Evolutionary conservation across 805 yeast genomes (phyloP).

Genomic region (Yamadazyma tumulicola): DNA sequence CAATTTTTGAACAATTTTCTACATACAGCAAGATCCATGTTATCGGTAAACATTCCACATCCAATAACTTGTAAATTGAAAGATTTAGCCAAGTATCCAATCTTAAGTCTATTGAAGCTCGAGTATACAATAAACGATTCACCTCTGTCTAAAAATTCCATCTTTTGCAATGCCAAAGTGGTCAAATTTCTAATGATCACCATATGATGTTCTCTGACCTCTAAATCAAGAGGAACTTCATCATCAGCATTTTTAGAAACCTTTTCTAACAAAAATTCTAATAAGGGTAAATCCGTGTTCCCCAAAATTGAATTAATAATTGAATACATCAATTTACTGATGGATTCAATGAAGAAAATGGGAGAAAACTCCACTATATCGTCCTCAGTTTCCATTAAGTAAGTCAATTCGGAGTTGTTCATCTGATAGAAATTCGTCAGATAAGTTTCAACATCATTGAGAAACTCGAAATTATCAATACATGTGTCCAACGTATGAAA

Average conservation of each 20-base stretch:
- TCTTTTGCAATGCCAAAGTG: slow-evolving; percentile 33
- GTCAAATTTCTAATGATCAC: slow-evolving; percentile 27
- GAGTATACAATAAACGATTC: slow-evolving; percentile 53
- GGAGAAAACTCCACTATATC: slow-evolving; percentile 31
- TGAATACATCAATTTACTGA: slow-evolving; percentile 33
- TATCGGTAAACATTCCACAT: slow-evolving; percentile 48
- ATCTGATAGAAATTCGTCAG: slow-evolving; percentile 17
- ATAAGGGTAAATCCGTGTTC: slow-evolving; percentile 20
- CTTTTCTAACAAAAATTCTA: slow-evolving; percentile 26
- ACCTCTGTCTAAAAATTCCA: slow-evolving; percentile 53
- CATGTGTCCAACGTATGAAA: slow-evolving; percentile 32
- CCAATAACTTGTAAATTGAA: slow-evolving; percentile 58
- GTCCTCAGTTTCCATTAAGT: slow-evolving; percentile 20
- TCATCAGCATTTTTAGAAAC: slow-evolving; percentile 19
- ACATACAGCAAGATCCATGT: slow-evolving; percentile 42
- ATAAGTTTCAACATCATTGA: slow-evolving; percentile 32
- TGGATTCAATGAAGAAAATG: slow-evolving; percentile 30
- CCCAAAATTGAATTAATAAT: slow-evolving; percentile 29
- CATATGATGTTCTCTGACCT: slow-evolving; percentile 22
- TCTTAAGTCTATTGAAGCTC: slow-evolving; percentile 42
- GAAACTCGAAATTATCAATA: slow-evolving; percentile 37
- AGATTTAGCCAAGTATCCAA: slow-evolving; percentile 54
- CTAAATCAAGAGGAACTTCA: slow-evolving; percentile 12
- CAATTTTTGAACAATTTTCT: slow-evolving; percentile 47
- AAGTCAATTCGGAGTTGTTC: slow-evolving; percentile 12